phyloP scores from a whole-genome alignment of 208 protist species.

The Trichomonas vaginalis region DNA sequence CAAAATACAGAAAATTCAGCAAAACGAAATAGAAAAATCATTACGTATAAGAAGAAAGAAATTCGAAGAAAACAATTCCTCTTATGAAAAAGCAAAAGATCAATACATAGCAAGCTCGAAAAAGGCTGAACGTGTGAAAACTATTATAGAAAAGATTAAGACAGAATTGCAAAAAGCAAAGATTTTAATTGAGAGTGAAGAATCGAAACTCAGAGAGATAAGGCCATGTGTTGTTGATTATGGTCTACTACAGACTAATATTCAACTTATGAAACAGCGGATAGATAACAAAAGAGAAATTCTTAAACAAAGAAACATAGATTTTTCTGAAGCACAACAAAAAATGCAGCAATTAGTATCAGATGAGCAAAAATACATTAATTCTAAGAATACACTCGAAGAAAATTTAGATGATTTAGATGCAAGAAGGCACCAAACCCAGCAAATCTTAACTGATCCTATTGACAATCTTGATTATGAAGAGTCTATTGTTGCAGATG shows the following conservation, averaged over 20 bases:
- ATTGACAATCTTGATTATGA: not conserved
- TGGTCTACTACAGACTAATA: not conserved
- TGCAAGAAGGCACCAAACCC: not conserved
- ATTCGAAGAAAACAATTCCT: not conserved
- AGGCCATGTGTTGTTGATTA: not conserved
- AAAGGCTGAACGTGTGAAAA: not conserved
- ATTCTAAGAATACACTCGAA: not conserved
- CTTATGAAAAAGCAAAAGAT: not conserved
- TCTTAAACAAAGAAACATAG: not conserved
- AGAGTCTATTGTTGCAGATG: not conserved
- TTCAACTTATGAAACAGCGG: not conserved
- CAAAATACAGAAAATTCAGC: not conserved
- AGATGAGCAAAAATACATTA: not conserved
- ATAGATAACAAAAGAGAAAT: not conserved
- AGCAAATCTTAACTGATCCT: not conserved
- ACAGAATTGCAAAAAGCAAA: not conserved
- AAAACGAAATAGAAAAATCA: not conserved
- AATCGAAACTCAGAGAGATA: not conserved
- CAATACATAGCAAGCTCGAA: not conserved
- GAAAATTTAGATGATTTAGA: not conserved
- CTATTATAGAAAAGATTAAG: not conserved
- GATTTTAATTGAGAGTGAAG: not conserved
- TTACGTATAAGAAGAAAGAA: not conserved
- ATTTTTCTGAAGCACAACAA: not conserved
- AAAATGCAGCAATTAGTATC: not conserved